Evolutionary conservation across 352 stramenopile genomes (phyloP).

Genomic region (Phytophthora pini): DNA sequence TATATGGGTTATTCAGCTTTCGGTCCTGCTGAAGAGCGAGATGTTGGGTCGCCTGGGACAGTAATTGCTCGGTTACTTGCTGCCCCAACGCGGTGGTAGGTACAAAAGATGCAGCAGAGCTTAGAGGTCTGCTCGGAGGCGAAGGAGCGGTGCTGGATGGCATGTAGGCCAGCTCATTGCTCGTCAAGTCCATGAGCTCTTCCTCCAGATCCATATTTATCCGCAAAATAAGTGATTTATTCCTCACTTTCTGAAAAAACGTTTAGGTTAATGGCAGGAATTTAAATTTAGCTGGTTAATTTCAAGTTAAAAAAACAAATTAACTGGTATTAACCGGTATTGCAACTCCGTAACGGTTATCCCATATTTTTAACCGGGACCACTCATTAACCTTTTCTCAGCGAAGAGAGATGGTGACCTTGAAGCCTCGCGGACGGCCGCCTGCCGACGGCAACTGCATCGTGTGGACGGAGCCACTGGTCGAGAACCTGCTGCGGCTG

Average conservation of each 20-base stretch:
- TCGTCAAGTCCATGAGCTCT: conserved; percentile 70
- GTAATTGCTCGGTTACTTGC: conserved; percentile 21
- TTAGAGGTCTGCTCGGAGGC: background rate
- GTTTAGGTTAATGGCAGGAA: too few species aligned
- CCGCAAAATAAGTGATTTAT: background rate
- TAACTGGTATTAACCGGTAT: too few species aligned
- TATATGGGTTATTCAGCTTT: background rate
- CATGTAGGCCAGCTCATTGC: conserved; percentile 67
- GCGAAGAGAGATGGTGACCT: conserved; percentile 3
- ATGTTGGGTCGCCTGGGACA: conserved; percentile 9
- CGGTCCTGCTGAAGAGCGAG: conserved; percentile 12
- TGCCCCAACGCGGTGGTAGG: conserved; percentile 11
- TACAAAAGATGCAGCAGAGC: background rate
- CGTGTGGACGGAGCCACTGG: conserved; percentile 23
- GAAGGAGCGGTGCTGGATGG: conserved; percentile 16
- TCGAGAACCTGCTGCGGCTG: conserved; percentile 23
- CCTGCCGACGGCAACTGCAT: conserved; percentile 29
- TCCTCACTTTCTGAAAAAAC: background rate
- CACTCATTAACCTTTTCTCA: too few species aligned
- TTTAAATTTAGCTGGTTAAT: too few species aligned
- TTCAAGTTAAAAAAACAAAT: too few species aligned
- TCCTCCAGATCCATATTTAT: conserved; percentile 49
- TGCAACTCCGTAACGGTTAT: too few species aligned
- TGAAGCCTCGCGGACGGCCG: conserved; percentile 25
- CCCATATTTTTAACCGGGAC: too few species aligned